phyloP scores from a whole-genome alignment of 2,329 filamentous ascomycete genomes.

The Leptodontidium sp. region DNA sequence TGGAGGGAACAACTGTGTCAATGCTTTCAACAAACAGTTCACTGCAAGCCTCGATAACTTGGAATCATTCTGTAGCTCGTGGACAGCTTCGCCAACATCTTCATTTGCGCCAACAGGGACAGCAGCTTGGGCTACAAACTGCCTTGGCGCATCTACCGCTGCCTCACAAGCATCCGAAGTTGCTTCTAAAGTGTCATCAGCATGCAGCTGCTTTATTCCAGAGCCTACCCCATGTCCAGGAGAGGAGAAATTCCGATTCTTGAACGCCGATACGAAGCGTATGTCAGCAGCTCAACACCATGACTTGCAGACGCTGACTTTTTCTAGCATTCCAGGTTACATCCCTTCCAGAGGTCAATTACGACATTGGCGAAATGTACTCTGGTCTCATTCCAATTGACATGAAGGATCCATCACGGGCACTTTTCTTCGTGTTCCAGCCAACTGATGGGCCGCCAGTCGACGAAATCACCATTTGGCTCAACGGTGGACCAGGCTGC shows the following conservation, averaged over 20 bases:
- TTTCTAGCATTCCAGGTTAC: constrained; percentile 36
- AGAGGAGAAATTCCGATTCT: constrained; percentile 26
- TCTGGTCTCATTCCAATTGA: constrained; percentile 58
- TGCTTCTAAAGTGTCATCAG: constrained; percentile 23
- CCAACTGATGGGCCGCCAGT: constrained; percentile 56
- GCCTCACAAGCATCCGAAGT: constrained; percentile 10
- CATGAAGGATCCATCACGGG: constrained; percentile 51
- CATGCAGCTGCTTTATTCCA: constrained; percentile 23
- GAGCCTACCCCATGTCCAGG: constrained; percentile 21
- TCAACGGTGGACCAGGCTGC: constrained; percentile 61
- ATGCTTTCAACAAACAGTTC: constrained; percentile 25
- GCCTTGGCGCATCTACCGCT: constrained; percentile 19
- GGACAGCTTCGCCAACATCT: constrained; percentile 12
- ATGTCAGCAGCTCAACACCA: background rate
- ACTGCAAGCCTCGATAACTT: constrained; percentile 23
- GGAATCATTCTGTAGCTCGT: constrained; percentile 24
- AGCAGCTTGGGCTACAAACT: constrained; percentile 20
- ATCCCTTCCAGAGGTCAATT: constrained; percentile 38
- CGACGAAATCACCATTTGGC: constrained; percentile 56
- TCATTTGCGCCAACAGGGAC: constrained; percentile 20
- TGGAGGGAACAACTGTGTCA: constrained; percentile 25
- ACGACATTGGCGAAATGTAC: constrained; percentile 42
- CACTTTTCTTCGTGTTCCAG: constrained; percentile 62
- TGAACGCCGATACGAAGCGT: constrained; percentile 28
- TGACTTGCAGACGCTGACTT: background rate